Evolutionary conservation across 495 filamentous ascomycete species (phyloP).

Genomic region (Annulohypoxylon maeteangense): DNA sequence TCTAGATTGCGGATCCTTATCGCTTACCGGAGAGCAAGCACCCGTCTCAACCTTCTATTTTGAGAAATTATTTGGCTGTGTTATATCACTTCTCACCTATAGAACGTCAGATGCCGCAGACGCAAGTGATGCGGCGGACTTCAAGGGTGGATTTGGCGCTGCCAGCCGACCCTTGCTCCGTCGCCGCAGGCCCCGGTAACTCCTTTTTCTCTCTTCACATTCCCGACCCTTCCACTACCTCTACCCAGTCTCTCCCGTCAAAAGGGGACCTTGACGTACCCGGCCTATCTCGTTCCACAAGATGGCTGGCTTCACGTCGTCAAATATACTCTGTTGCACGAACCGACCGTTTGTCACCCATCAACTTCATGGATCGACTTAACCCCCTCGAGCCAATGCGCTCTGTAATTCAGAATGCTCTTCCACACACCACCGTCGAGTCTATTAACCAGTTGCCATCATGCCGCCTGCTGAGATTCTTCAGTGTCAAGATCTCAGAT

Average conservation of each 20-base stretch:
- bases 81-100: slow-evolving; percentile 33
- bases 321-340: slow-evolving; percentile 40
- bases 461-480: slow-evolving; percentile 48
- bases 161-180: slow-evolving; percentile 40
- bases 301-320: slow-evolving; percentile 40
- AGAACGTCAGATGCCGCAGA: slow-evolving; percentile 32
- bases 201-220: slow-evolving; percentile 36
- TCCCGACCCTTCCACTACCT: slow-evolving; percentile 28
- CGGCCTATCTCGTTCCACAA: slow-evolving; percentile 46
- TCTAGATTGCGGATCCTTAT: slow-evolving; percentile 29
- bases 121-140: slow-evolving; percentile 41
- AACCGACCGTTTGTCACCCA: slow-evolving; percentile 23
- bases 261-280: slow-evolving; percentile 39
- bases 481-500: slow-evolving; percentile 49
- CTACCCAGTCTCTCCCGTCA: slow-evolving; percentile 33
- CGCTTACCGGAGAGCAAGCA: slow-evolving; percentile 34
- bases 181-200: slow-evolving; percentile 38
- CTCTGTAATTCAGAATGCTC: slow-evolving; percentile 45
- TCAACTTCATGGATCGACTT: slow-evolving; percentile 51
- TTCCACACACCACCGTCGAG: slow-evolving; percentile 47
- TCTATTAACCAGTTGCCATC: slow-evolving; percentile 45
- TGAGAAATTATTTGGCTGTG: slow-evolving; percentile 39
- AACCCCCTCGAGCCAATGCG: slow-evolving; percentile 48
- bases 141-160: slow-evolving; percentile 41
- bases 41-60: slow-evolving; percentile 41